Percentiles rank a stretch among this genome's conserved stretches.
Evolutionary conservation across 2,329 filamentous ascomycete species (phyloP).

Genomic region (Trichoderma atrobrunneum): DNA sequence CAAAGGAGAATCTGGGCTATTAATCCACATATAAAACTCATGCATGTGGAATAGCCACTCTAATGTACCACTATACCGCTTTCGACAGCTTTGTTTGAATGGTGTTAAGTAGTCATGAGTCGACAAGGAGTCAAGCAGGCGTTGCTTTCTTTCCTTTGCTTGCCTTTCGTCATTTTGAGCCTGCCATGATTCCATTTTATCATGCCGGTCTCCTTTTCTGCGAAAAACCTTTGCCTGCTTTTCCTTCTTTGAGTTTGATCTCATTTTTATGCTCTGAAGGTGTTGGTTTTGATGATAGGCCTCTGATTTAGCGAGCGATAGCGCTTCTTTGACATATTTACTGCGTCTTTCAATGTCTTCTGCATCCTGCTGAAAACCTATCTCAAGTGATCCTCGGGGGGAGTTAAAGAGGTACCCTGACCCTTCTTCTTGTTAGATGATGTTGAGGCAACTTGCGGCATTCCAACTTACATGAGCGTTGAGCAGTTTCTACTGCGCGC

Average conservation of each 20-base stretch:
- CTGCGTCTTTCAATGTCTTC: background rate
- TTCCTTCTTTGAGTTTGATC: background rate
- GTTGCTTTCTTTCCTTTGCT: slow-evolving; percentile 20
- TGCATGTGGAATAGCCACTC: slow-evolving; percentile 28
- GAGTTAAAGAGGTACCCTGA: slow-evolving; percentile 13
- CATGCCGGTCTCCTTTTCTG: rapidly evolving
- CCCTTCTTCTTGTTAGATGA: background rate
- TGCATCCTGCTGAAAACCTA: slow-evolving; percentile 26
- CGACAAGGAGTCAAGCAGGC: slow-evolving; percentile 30
- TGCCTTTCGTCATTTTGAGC: background rate
- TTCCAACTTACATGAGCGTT: slow-evolving; percentile 27
- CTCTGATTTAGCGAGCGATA: background rate
- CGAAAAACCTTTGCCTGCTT: rapidly evolving
- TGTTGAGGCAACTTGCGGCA: background rate
- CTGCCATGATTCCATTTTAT: background rate
- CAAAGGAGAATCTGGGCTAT: background rate
- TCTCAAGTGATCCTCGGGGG: slow-evolving; percentile 30
- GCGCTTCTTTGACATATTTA: background rate
- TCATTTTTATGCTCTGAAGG: background rate
- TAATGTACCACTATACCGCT: slow-evolving; percentile 28
- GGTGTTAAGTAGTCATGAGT: slow-evolving; percentile 26
- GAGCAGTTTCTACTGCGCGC: slow-evolving; percentile 29
- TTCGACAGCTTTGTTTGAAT: slow-evolving; percentile 30
- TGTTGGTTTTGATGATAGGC: background rate
- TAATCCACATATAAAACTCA: slow-evolving; percentile 28